Percentiles rank a stretch among this genome's conserved stretches.
These are phyloP conservation scores for Talaromyces borbonicus DNA, from an alignment of 495 filamentous ascomycete genomes.

Conservation along the genomic window DNA sequence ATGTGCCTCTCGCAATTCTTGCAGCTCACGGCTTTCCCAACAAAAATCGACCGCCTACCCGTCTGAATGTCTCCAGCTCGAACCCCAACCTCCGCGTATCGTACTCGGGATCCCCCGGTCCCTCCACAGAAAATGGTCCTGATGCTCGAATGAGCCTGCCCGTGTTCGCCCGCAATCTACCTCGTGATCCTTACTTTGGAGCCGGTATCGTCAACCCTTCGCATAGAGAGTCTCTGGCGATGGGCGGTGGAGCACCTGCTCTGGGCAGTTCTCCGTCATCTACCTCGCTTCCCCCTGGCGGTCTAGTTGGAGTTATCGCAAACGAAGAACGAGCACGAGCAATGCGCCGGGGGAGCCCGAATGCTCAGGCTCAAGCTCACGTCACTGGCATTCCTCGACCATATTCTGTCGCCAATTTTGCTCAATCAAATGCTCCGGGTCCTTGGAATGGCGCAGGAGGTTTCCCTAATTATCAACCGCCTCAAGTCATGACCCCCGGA, in stretches of 20 bases:
- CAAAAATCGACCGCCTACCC: constrained; percentile 68
- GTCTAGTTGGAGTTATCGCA: constrained; percentile 86
- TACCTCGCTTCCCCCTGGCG: constrained; percentile 46
- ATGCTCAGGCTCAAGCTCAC: constrained; percentile 43
- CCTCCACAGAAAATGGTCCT: constrained; percentile 32
- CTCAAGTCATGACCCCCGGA: constrained; percentile 33
- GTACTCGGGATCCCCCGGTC: constrained; percentile 29
- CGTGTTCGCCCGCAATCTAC: constrained; percentile 77
- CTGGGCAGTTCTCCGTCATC: constrained; percentile 19
- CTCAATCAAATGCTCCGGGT: constrained; percentile 26
- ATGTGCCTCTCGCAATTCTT: constrained; percentile 79
- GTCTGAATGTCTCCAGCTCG: constrained; percentile 55
- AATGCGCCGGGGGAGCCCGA: constrained; percentile 70
- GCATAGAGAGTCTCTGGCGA: constrained; percentile 66
- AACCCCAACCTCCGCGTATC: constrained; percentile 40
- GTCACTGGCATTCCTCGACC: constrained; percentile 33
- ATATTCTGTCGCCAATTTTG: constrained; percentile 38
- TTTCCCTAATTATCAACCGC: constrained; percentile 12
- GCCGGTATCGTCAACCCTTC: constrained; percentile 66
- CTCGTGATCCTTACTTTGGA: constrained; percentile 82
- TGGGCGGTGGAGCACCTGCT: constrained; percentile 48
- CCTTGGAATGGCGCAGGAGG: constrained; percentile 14
- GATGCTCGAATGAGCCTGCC: constrained; percentile 48
- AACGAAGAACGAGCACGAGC: constrained; percentile 70
- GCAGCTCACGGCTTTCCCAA: constrained; percentile 88